These are phyloP conservation scores for Royoungia palumana DNA, from an alignment of 768 basidiomycete genomes.

Conservation along the genomic window DNA sequence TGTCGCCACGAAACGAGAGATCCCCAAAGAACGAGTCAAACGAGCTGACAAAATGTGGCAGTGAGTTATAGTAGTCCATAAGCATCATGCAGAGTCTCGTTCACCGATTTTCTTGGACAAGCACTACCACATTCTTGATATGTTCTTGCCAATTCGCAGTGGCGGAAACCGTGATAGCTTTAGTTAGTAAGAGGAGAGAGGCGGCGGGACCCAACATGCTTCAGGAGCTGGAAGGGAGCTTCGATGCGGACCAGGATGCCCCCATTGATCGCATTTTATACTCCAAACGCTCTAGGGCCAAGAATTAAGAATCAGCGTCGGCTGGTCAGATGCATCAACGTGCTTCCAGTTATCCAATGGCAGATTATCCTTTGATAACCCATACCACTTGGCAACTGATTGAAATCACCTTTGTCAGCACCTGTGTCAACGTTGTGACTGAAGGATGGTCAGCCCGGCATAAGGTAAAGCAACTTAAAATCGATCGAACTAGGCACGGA, in stretches of 20 bases:
- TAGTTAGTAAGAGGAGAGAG: neutral
- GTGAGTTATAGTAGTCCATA: neutral
- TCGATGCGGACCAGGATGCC: neutral
- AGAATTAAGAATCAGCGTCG: no score
- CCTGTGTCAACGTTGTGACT: no score
- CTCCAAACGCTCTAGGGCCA: no score
- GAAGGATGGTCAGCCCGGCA: no score
- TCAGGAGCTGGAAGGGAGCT: neutral
- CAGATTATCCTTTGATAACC: no score
- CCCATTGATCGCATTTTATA: conserved; percentile 9
- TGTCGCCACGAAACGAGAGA: conserved; percentile 24
- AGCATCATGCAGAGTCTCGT: neutral
- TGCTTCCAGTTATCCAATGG: no score
- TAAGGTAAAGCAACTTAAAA: no score
- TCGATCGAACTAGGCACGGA: no score
- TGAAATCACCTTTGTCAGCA: no score
- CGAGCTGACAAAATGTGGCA: conserved; percentile 6
- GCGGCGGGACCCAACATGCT: conserved; percentile 10
- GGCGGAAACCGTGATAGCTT: neutral
- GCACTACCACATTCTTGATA: conserved; percentile 26
- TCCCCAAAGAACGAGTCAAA: conserved; percentile 27
- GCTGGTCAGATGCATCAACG: no score
- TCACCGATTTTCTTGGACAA: conserved; percentile 28
- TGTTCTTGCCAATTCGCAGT: conserved; percentile 20
- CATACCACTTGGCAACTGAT: no score